A percentile compares a stretch with the other conserved stretches of the same genome.
Conservation (phyloP, 768 basidiomycete species). For the Heimioporus sp. region DNA sequence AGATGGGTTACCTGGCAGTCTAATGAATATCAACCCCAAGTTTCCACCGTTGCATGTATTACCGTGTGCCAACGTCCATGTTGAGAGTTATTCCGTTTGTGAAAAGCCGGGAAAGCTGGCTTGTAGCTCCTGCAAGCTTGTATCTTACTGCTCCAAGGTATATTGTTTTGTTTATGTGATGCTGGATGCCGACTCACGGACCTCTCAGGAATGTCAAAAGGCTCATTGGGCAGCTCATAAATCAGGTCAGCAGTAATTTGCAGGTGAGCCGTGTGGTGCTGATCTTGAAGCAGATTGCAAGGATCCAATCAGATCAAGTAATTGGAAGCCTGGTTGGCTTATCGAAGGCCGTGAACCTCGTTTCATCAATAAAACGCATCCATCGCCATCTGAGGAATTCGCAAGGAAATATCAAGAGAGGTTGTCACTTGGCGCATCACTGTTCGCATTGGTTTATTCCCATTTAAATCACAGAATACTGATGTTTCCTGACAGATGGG, state of each 20-base stretch:
- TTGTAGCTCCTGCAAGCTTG: constrained; percentile 35
- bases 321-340: constrained; percentile 24
- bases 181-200: background rate
- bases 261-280: background rate
- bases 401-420: constrained; percentile 19
- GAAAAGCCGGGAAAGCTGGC: constrained; percentile 29
- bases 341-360: constrained; percentile 17
- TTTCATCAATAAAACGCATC: constrained; percentile 10
- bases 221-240: constrained; percentile 42
- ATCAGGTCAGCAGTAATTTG: constrained; percentile 21
- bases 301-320: constrained; percentile 16
- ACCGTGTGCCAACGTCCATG: constrained; percentile 37
- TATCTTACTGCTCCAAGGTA: constrained; percentile 44
- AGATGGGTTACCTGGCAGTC: constrained; percentile 8
- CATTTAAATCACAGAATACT: background rate
- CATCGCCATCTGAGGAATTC: constrained; percentile 11
- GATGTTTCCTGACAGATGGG: constrained; percentile 24
- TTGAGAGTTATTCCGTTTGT: constrained; percentile 23
- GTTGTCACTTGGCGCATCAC: constrained; percentile 25
- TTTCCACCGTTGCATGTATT: constrained; percentile 26
- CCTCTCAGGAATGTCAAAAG: constrained; percentile 38
- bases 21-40: constrained; percentile 13
- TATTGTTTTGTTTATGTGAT: background rate
- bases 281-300: constrained; percentile 19
- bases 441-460: constrained; percentile 9